A percentile compares a stretch with the other conserved stretches of the same genome.
Evolutionary conservation across 208 protist genomes (phyloP).

Genomic region (Borovskyia barvae): DNA sequence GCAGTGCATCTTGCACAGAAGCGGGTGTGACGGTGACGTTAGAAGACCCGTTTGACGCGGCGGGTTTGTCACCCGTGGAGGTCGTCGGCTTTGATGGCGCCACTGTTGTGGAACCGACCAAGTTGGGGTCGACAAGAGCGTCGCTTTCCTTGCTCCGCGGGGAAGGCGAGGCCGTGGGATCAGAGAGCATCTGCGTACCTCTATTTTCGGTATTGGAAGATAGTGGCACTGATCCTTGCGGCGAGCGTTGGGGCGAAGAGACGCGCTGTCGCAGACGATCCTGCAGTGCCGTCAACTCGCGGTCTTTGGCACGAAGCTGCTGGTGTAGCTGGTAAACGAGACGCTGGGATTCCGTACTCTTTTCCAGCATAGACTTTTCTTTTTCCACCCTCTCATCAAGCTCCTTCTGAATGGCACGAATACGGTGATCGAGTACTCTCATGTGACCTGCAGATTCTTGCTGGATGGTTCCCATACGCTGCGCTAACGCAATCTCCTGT

Average conservation of each 20-base stretch:
- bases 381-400: conserved; percentile 59
- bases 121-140: too few species aligned
- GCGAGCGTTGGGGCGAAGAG: not conserved
- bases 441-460: conserved; percentile 67
- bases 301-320: conserved; percentile 66
- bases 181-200: conserved; percentile 48
- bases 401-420: conserved; percentile 70
- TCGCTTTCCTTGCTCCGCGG: conserved; percentile 7
- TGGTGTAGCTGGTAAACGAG: conserved; percentile 69
- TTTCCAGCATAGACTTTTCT: conserved; percentile 63
- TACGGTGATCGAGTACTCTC: conserved; percentile 52
- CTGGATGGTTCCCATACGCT: conserved; percentile 80
- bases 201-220: conserved; percentile 18
- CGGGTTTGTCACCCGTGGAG: not conserved
- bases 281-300: conserved; percentile 61
- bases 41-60: not conserved
- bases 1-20: conserved; percentile 26
- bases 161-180: not conserved
- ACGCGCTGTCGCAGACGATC: conserved; percentile 23
- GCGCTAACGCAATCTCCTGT: conserved; percentile 78
- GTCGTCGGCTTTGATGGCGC: not conserved
- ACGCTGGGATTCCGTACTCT: conserved; percentile 70
- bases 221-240: not conserved
- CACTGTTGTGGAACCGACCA: too few species aligned
- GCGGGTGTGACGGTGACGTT: conserved; percentile 11